Conservation (phyloP, 192 early-diverging fungal genomes). For the Rhizoclosmatium sp. region DNA sequence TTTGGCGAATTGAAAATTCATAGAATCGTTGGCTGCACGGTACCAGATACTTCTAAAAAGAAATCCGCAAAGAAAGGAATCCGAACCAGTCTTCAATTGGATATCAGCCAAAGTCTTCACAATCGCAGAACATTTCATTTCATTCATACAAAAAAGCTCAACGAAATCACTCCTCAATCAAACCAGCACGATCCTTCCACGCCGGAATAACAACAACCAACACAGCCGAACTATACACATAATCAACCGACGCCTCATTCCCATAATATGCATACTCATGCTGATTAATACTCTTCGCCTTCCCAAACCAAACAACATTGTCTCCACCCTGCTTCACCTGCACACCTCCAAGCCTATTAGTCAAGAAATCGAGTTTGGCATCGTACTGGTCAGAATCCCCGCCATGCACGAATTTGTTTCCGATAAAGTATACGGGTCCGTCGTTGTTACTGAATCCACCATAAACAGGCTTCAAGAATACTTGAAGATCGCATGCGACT, state of each 20-base stretch:
- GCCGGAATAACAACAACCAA: not conserved
- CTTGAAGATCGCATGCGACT: not conserved
- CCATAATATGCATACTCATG: not conserved
- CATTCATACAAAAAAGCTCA: too few relatives aligned
- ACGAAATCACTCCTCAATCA: too few relatives aligned
- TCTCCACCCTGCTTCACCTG: not conserved
- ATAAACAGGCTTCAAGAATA: not conserved
- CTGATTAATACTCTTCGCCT: not conserved
- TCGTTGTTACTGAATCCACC: not conserved
- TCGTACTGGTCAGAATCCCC: not conserved
- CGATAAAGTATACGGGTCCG: not conserved
- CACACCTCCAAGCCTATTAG: not conserved
- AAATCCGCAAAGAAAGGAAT: too few relatives aligned
- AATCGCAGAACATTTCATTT: too few relatives aligned
- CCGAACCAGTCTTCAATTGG: too few relatives aligned
- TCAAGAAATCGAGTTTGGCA: not conserved
- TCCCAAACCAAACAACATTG: constrained; percentile 14
- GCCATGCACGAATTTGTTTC: not conserved
- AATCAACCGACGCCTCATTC: constrained; percentile 6
- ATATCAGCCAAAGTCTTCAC: too few relatives aligned
- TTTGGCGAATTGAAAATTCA: too few relatives aligned
- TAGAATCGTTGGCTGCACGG: too few relatives aligned
- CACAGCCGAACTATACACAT: not conserved
- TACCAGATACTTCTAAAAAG: too few relatives aligned
- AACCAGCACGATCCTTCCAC: not conserved